phyloP scores from a whole-genome alignment of 108 stramenopile genomes.

The Skeletonema marinoi region DNA sequence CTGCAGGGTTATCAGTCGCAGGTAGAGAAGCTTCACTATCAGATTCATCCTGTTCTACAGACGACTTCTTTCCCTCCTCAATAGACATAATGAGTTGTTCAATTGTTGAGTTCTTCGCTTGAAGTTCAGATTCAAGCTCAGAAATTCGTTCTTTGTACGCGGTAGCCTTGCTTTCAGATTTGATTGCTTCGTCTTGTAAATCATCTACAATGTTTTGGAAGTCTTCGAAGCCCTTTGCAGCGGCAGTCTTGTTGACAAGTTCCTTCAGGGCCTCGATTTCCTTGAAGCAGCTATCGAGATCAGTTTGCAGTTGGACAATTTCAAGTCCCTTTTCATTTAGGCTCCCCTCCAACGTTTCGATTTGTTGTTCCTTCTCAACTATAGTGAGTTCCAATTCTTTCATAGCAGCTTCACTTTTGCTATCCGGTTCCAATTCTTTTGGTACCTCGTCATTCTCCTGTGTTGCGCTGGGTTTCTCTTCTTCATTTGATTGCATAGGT shows the following conservation, averaged over 20 bases:
- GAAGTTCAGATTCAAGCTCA: slow-evolving; percentile 13
- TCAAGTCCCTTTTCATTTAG: slow-evolving; percentile 11
- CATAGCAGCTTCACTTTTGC: not conserved
- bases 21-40: not conserved
- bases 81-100: not conserved
- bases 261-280: slow-evolving; percentile 20
- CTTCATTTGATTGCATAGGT: too few species aligned
- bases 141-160: slow-evolving; percentile 13
- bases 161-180: not conserved
- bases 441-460: not conserved
- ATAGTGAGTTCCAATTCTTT: not conserved
- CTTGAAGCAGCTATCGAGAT: slow-evolving; percentile 20
- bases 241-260: slow-evolving; percentile 3
- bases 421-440: not conserved
- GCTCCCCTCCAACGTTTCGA: not conserved
- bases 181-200: not conserved
- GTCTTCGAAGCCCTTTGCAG: slow-evolving; percentile 3
- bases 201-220: slow-evolving; percentile 11
- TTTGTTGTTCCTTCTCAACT: not conserved
- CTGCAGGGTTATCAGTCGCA: not conserved
- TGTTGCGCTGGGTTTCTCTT: not conserved
- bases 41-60: not conserved
- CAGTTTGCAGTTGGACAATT: slow-evolving; percentile 7
- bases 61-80: not conserved
- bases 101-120: not conserved